These are phyloP conservation scores for Wickerhamomyces kurtzmanii DNA, from an alignment of 805 yeast genomes.

Conservation along the genomic window DNA sequence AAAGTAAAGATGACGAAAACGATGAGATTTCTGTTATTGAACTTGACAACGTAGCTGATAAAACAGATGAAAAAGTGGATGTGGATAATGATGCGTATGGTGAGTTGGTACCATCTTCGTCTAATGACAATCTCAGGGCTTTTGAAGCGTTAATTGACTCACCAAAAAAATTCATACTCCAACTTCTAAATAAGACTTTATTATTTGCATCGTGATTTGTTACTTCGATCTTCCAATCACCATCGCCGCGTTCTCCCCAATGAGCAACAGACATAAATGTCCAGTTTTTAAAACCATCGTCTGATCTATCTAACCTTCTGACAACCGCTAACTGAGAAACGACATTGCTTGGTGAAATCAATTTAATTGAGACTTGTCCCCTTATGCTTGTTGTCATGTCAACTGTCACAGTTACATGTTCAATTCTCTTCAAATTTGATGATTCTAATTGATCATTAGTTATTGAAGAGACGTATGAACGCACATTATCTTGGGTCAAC, in stretches of 20 bases:
- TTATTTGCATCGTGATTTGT: conserved; percentile 28
- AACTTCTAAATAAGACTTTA: conserved; percentile 38
- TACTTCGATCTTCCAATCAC: conserved; percentile 76
- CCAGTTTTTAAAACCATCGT: conserved; percentile 68
- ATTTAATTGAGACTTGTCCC: conserved; percentile 57
- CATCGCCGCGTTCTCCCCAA: conserved; percentile 82
- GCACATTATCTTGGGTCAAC: too few species aligned
- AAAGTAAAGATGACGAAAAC: conserved; percentile 1
- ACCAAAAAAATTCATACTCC: conserved; percentile 82
- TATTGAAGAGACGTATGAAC: conserved; percentile 34
- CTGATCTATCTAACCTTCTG: conserved; percentile 47
- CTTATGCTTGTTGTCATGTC: conserved; percentile 55
- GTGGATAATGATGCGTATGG: conserved; percentile 1
- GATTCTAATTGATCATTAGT: conserved; percentile 35
- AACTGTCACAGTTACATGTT: conserved; percentile 79
- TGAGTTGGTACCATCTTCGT: conserved; percentile 15
- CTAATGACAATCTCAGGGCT: conserved; percentile 39
- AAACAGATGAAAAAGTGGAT: conserved; percentile 2
- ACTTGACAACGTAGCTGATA: conserved; percentile 4
- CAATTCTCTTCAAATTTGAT: conserved; percentile 61
- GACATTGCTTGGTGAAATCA: conserved; percentile 70
- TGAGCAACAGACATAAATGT: conserved; percentile 96
- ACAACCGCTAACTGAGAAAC: conserved; percentile 63
- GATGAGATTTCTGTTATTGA: conserved; percentile 1
- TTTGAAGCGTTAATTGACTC: conserved; percentile 56